These are phyloP conservation scores for Gnomoniopsis smithogilvyi DNA, from an alignment of 2,329 filamentous ascomycete genomes.

Conservation along the genomic window DNA sequence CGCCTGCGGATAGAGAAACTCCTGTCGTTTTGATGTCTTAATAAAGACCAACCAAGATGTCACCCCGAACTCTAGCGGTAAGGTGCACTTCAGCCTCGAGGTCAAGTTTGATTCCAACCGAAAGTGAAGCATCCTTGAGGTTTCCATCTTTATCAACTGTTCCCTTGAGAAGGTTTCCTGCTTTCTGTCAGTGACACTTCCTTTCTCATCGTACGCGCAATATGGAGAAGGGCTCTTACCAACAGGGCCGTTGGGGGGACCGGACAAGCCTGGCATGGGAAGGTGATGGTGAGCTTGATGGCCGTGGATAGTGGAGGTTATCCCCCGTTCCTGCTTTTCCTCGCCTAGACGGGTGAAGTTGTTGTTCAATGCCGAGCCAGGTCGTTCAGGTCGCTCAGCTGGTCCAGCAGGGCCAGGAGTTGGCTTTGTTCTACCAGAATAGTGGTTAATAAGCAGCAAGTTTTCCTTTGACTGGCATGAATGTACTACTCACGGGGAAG, in stretches of 20 bases:
- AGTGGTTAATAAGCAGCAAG: background rate
- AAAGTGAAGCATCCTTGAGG: slow-evolving; percentile 53
- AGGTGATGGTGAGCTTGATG: slow-evolving; percentile 4
- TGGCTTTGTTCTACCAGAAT: slow-evolving; percentile 6
- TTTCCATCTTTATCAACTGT: slow-evolving; percentile 55
- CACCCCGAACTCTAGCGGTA: slow-evolving; percentile 57
- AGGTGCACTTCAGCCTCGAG: slow-evolving; percentile 61
- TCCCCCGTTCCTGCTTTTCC: background rate
- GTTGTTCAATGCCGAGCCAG: slow-evolving; percentile 6
- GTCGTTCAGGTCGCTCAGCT: background rate
- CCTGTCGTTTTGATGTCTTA: slow-evolving; percentile 23
- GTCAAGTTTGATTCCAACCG: slow-evolving; percentile 62
- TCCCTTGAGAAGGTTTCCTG: slow-evolving; percentile 54
- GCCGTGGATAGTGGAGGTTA: background rate
- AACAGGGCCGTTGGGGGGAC: slow-evolving; percentile 9
- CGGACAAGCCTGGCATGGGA: slow-evolving; percentile 13
- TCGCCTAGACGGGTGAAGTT: background rate
- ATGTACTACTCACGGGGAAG: slow-evolving; percentile 13
- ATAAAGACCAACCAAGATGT: slow-evolving; percentile 58
- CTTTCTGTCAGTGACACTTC: background rate
- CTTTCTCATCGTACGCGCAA: background rate
- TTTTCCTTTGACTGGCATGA: background rate
- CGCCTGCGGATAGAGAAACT: background rate
- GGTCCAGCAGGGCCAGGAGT: slow-evolving; percentile 1
- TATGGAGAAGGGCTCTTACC: background rate